Conservation (phyloP, 73 alveolate genomes). For the Paramecium caudatum region DNA sequence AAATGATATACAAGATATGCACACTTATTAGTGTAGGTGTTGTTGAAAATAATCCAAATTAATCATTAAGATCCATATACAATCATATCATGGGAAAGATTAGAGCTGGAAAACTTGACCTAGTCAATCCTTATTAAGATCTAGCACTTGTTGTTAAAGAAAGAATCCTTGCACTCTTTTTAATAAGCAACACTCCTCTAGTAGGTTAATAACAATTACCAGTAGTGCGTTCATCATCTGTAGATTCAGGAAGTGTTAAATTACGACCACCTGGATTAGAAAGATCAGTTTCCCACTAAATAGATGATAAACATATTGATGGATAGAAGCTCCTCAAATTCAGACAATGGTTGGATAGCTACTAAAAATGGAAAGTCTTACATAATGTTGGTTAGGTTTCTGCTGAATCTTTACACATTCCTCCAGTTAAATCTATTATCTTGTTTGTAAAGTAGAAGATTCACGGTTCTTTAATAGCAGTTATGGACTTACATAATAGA, state of each 20-base stretch:
- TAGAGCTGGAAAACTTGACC: background rate
- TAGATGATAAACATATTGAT: conserved; percentile 75
- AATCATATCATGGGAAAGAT: conserved; percentile 29
- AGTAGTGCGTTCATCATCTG: background rate
- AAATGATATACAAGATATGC: conserved; percentile 34
- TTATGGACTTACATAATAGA: conserved; percentile 63
- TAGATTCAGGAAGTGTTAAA: conserved; percentile 45
- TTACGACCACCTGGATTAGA: conserved; percentile 71
- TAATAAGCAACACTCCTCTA: background rate
- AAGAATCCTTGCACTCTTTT: background rate
- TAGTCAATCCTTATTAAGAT: conserved; percentile 10
- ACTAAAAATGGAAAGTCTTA: conserved; percentile 69
- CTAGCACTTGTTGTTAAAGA: background rate
- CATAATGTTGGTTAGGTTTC: conserved; percentile 46
- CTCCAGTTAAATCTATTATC: conserved; percentile 70
- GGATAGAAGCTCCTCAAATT: conserved; percentile 60
- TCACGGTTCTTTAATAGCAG: conserved; percentile 1
- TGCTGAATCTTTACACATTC: conserved; percentile 64
- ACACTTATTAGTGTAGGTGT: background rate
- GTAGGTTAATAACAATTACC: conserved; percentile 42
- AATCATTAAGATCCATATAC: background rate
- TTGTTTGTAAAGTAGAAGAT: conserved; percentile 58
- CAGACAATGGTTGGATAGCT: conserved; percentile 75
- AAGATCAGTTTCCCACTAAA: conserved; percentile 67
- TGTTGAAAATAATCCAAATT: background rate